Evolutionary conservation across 2,329 filamentous ascomycete species (phyloP).

Genomic region (Colletotrichum falcatum): DNA sequence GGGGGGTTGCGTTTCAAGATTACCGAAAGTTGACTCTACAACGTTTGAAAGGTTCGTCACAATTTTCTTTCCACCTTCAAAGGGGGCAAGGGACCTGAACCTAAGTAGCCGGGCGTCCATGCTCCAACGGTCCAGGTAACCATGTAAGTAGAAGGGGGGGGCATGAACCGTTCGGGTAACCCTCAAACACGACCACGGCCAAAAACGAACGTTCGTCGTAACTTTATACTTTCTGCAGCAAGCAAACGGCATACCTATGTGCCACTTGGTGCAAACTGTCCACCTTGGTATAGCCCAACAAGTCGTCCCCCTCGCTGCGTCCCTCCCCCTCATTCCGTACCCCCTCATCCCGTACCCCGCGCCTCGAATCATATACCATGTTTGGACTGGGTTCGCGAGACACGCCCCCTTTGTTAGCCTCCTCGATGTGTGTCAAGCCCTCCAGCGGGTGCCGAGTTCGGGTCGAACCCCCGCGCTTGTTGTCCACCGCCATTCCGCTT

Average conservation of each 20-base stretch:
- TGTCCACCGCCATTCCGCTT: not conserved
- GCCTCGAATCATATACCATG: not conserved
- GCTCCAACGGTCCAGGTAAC: not conserved
- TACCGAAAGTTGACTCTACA: too few relatives aligned
- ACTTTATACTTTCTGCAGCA: not conserved
- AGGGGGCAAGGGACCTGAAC: not conserved
- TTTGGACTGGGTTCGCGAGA: not conserved
- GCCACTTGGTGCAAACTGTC: not conserved
- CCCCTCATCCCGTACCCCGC: not conserved
- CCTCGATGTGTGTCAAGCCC: not conserved
- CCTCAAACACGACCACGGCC: not conserved
- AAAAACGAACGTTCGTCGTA: not conserved
- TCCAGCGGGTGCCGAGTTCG: not conserved
- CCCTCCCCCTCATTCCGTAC: not conserved
- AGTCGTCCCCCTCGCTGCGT: not conserved
- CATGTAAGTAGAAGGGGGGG: too few relatives aligned
- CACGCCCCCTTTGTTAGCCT: not conserved
- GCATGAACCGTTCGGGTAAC: constrained; percentile 5
- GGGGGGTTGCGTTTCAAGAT: not conserved
- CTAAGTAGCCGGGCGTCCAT: not conserved
- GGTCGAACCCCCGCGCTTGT: not conserved
- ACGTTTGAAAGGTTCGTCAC: not conserved
- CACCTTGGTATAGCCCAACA: not conserved
- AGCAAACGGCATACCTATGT: not conserved
- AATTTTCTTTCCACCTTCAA: not conserved